These are phyloP conservation scores for Wallacemonas collosoma DNA, from an alignment of 208 protist species.

Conservation along the genomic window DNA sequence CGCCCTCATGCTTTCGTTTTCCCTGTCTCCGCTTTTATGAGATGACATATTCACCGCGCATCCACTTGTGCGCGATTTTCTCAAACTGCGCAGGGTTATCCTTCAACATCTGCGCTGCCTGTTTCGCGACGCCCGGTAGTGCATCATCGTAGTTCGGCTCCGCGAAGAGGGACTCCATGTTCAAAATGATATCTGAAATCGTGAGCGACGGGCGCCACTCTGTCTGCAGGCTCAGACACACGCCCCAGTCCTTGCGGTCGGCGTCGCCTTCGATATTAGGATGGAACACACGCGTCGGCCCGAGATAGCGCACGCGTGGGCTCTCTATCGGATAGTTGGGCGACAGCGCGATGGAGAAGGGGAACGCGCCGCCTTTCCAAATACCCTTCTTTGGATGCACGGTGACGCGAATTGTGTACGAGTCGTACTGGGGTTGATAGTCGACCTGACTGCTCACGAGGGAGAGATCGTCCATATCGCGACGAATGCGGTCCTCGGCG, in stretches of 20 bases:
- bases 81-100: conserved; percentile 52
- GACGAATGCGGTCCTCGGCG: conserved; percentile 54
- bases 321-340: conserved; percentile 81
- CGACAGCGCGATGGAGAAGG: conserved; percentile 71
- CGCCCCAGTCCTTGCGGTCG: conserved; percentile 66
- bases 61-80: conserved; percentile 59
- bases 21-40: not conserved
- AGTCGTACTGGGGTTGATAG: conserved; percentile 43
- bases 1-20: conserved; percentile 10
- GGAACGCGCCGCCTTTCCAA: conserved; percentile 70
- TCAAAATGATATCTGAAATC: conserved; percentile 73
- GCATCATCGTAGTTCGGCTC: conserved; percentile 83
- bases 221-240: conserved; percentile 84
- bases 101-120: conserved; percentile 68
- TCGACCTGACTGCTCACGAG: conserved; percentile 49
- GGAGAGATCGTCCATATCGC: conserved; percentile 64
- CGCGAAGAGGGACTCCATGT: conserved; percentile 79
- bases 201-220: conserved; percentile 79
- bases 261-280: conserved; percentile 90
- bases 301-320: conserved; percentile 77
- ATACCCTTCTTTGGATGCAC: conserved; percentile 44
- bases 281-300: conserved; percentile 78
- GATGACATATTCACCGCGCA: conserved; percentile 52
- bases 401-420: conserved; percentile 53
- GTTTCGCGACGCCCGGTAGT: conserved; percentile 65